These are phyloP conservation scores for Leptosphaerulina australis DNA, from an alignment of 2,329 filamentous ascomycete genomes.

Conservation along the genomic window DNA sequence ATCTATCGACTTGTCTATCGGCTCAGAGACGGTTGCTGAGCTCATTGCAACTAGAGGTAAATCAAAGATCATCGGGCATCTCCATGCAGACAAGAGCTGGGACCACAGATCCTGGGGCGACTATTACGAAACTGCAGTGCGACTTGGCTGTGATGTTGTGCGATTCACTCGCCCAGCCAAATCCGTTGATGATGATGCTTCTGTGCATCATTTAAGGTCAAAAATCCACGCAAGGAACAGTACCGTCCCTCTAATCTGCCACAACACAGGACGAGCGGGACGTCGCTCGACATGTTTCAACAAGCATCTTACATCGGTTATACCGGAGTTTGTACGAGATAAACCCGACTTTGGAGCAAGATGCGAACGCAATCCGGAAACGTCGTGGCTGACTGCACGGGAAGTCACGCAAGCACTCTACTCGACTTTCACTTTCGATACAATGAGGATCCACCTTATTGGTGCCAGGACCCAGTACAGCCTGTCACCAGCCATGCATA, in stretches of 20 bases:
- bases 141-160: constrained; percentile 66
- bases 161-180: constrained; percentile 64
- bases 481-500: constrained; percentile 79
- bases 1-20: constrained; percentile 65
- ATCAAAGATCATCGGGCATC: constrained; percentile 67
- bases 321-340: constrained; percentile 54
- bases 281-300: constrained; percentile 72
- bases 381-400: constrained; percentile 63
- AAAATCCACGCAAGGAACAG: constrained; percentile 54
- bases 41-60: constrained; percentile 60
- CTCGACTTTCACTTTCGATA: constrained; percentile 68
- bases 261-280: constrained; percentile 68
- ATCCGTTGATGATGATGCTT: constrained; percentile 67
- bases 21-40: constrained; percentile 57
- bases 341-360: constrained; percentile 46
- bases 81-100: constrained; percentile 61
- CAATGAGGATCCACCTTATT: constrained; percentile 75
- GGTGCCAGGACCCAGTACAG: constrained; percentile 75
- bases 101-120: constrained; percentile 60
- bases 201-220: constrained; percentile 62
- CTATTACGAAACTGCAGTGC: constrained; percentile 64
- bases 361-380: constrained; percentile 43
- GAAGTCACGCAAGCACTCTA: constrained; percentile 71
- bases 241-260: constrained; percentile 64
- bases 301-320: constrained; percentile 66